Conservation (phyloP, 164 flowering plant genomes). For the Pachysandra terminalis region DNA sequence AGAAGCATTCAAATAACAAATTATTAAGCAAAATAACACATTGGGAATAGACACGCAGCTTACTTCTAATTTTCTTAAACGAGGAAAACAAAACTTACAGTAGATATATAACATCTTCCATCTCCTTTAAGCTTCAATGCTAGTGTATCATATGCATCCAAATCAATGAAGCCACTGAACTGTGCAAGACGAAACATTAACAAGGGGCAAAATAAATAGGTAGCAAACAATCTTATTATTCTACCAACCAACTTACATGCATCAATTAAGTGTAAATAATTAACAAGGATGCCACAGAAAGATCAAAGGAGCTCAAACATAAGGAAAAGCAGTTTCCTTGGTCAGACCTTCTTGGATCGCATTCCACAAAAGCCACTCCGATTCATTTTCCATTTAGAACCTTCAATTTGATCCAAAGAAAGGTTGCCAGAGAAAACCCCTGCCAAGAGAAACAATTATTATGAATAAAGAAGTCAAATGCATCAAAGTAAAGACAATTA, state of each 20-base stretch:
- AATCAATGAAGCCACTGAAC: slow-evolving; percentile 94
- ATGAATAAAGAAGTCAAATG: background rate
- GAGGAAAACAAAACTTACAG: slow-evolving; percentile 48
- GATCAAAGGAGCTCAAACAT: background rate
- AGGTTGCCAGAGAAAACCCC: slow-evolving; percentile 94
- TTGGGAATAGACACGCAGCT: background rate
- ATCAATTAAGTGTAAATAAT: background rate
- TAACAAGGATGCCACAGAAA: background rate
- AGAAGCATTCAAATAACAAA: background rate
- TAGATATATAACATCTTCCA: slow-evolving; percentile 95
- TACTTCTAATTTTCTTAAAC: background rate
- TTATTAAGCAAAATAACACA: background rate
- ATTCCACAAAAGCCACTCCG: slow-evolving; percentile 98
- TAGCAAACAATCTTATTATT: too few relatives aligned
- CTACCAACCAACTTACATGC: slow-evolving; percentile 1
- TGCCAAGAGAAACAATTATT: background rate
- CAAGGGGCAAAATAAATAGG: background rate
- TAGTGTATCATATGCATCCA: slow-evolving; percentile 85
- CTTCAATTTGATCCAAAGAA: slow-evolving; percentile 65
- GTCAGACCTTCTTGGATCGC: slow-evolving; percentile 81
- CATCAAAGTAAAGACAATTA: too few relatives aligned
- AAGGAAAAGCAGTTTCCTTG: background rate
- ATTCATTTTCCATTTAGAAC: slow-evolving; percentile 67
- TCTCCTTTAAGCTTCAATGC: slow-evolving; percentile 90
- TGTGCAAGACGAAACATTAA: slow-evolving; percentile 19